Conservation (phyloP, 1,284 basidiomycete species). For the Heterobasidion occidentale region DNA sequence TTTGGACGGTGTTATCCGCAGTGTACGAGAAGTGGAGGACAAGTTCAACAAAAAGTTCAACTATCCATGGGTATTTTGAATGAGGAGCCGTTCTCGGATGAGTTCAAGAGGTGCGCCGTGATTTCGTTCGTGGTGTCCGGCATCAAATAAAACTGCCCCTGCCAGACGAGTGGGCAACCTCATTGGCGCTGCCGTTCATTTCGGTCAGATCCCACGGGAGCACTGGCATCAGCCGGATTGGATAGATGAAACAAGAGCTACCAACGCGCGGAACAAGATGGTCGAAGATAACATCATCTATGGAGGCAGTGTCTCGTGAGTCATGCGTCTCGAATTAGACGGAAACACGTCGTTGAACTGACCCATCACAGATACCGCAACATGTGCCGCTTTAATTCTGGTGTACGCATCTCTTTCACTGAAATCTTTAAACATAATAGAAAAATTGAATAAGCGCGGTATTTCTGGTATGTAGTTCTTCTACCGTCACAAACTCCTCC, state of each 20-base stretch:
- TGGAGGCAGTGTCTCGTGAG: constrained; percentile 23
- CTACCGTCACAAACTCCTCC: constrained; percentile 40
- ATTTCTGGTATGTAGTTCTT: constrained; percentile 34
- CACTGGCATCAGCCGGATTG: constrained; percentile 53
- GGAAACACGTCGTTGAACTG: not conserved
- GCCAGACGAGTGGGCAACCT: constrained; percentile 34
- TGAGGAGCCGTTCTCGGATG: constrained; percentile 63
- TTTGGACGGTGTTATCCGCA: constrained; percentile 47
- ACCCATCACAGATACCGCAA: constrained; percentile 27
- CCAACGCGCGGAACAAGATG: constrained; percentile 49
- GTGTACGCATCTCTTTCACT: constrained; percentile 29
- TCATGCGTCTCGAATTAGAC: not conserved
- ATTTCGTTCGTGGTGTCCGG: not conserved
- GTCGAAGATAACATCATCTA: constrained; percentile 55
- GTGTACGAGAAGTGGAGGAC: constrained; percentile 50
- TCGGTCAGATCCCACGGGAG: constrained; percentile 38
- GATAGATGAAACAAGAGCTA: constrained; percentile 64
- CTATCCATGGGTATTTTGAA: constrained; percentile 77
- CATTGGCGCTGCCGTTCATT: constrained; percentile 30
- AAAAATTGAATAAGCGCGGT: not conserved
- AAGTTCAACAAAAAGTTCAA: constrained; percentile 57
- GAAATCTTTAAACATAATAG: not conserved
- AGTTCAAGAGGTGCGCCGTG: constrained; percentile 43
- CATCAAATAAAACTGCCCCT: not conserved
- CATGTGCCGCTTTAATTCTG: constrained; percentile 60